phyloP scores from a whole-genome alignment of 73 alveolate species.

The Blepharisma stoltei region DNA sequence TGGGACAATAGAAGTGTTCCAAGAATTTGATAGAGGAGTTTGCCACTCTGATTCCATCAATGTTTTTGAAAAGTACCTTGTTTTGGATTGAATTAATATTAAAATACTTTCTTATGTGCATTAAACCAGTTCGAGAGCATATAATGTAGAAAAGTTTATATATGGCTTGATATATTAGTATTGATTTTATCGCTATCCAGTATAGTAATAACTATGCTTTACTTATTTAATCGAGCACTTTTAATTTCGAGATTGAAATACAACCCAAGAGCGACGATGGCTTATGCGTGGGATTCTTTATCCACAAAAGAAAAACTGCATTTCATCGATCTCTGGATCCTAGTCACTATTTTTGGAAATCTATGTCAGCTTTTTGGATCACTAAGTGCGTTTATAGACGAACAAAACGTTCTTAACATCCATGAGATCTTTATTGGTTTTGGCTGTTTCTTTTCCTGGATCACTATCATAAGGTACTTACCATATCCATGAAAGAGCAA shows the following conservation, averaged over 20 bases:
- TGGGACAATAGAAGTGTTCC: neutral
- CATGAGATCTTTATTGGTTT: conserved; percentile 70
- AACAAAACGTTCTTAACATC: conserved; percentile 25
- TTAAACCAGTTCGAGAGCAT: no score
- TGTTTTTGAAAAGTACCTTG: conserved; percentile 17
- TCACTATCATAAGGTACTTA: conserved; percentile 70
- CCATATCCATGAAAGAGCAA: conserved; percentile 48
- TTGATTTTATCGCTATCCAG: conserved; percentile 49
- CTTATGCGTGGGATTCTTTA: conserved; percentile 52
- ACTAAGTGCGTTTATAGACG: conserved; percentile 12
- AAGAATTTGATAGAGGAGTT: neutral
- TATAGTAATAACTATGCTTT: conserved; percentile 43
- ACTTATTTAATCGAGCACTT: conserved; percentile 61
- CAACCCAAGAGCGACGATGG: neutral
- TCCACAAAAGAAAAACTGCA: conserved; percentile 50
- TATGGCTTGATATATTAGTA: conserved; percentile 61
- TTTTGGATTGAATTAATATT: no score
- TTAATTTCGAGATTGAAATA: conserved; percentile 32
- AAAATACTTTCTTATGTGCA: no score
- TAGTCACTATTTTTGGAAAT: conserved; percentile 63
- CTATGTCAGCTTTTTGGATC: conserved; percentile 72
- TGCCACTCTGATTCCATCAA: neutral
- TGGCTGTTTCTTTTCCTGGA: conserved; percentile 78
- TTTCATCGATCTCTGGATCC: conserved; percentile 74
- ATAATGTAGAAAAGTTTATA: no score